Evolutionary conservation across 352 stramenopile genomes (phyloP).

Genomic region (Pythium volutum): DNA sequence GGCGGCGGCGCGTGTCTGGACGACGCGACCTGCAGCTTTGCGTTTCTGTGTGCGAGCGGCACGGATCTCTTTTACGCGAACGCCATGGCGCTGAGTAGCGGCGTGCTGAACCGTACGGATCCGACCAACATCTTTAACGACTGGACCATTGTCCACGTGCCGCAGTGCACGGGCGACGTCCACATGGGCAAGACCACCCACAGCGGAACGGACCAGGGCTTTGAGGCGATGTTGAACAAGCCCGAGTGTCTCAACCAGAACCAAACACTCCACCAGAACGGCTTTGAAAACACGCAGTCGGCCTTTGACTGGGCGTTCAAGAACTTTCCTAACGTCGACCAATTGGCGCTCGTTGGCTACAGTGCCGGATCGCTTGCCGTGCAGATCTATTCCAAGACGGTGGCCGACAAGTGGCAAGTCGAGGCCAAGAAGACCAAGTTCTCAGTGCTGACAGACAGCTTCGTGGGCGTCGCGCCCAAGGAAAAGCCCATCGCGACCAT

Average conservation of each 20-base stretch:
- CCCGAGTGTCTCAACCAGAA: slow-evolving; percentile 45
- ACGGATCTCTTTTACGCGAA: slow-evolving; percentile 47
- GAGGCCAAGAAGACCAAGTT: slow-evolving; percentile 51
- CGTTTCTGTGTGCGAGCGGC: slow-evolving; percentile 42
- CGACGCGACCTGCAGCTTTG: slow-evolving; percentile 64
- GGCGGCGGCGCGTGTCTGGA: slow-evolving; percentile 66
- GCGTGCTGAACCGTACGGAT: slow-evolving; percentile 59
- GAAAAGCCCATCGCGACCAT: slow-evolving; percentile 43
- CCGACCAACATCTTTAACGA: slow-evolving; percentile 63
- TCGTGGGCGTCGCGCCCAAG: slow-evolving; percentile 57
- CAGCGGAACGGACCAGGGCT: slow-evolving; percentile 20
- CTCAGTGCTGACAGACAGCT: slow-evolving; percentile 56
- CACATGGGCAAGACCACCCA: slow-evolving; percentile 46
- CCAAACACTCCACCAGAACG: slow-evolving; percentile 49
- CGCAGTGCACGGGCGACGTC: slow-evolving; percentile 72
- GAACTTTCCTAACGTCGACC: slow-evolving; percentile 60
- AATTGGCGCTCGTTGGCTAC: slow-evolving; percentile 54
- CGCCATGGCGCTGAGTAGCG: slow-evolving; percentile 39
- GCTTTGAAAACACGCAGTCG: slow-evolving; percentile 61
- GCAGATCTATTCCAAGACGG: slow-evolving; percentile 32
- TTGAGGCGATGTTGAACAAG: slow-evolving; percentile 38
- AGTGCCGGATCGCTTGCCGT: slow-evolving; percentile 53
- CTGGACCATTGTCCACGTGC: slow-evolving; percentile 72
- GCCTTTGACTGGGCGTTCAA: slow-evolving; percentile 54
- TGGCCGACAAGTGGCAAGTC: slow-evolving; percentile 45